A percentile compares a stretch with the other conserved stretches of the same genome.
These are phyloP conservation scores for Solanum verrucosum DNA, from an alignment of 257 asterid species.

Conservation along the genomic window DNA sequence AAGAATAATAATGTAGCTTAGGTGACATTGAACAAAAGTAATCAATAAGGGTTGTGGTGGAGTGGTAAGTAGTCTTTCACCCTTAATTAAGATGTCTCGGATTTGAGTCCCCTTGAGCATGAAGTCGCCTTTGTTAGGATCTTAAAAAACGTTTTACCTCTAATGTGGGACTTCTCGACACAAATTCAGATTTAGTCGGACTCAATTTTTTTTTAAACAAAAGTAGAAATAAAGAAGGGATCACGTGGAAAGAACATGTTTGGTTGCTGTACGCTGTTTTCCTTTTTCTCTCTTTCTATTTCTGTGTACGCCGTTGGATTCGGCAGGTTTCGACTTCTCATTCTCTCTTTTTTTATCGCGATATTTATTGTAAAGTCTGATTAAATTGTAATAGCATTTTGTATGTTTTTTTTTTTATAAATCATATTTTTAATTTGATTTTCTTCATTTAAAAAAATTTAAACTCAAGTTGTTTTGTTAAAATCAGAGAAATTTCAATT, in stretches of 20 bases:
- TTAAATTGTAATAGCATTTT: neutral
- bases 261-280: neutral
- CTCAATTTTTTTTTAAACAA: too few species aligned
- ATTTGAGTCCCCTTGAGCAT: rapidly evolving
- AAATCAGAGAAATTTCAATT: too few species aligned
- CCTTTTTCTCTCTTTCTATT: neutral
- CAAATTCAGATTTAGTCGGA: too few species aligned
- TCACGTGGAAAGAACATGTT: neutral
- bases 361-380: neutral
- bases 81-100: too few species aligned
- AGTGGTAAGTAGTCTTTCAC: rapidly evolving
- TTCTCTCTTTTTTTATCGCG: neutral
- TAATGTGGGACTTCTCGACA: rapidly evolving
- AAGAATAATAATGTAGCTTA: neutral
- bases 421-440: neutral
- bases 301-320: neutral
- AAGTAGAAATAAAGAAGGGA: neutral
- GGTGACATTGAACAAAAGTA: neutral
- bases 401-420: neutral
- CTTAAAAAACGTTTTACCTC: rapidly evolving
- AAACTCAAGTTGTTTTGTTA: too few species aligned
- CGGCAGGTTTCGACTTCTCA: neutral
- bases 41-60: too few species aligned
- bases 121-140: rapidly evolving
- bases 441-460: too few species aligned